Evolutionary conservation across 352 stramenopile species (phyloP).

Genomic region (Phytopythium sindhum): DNA sequence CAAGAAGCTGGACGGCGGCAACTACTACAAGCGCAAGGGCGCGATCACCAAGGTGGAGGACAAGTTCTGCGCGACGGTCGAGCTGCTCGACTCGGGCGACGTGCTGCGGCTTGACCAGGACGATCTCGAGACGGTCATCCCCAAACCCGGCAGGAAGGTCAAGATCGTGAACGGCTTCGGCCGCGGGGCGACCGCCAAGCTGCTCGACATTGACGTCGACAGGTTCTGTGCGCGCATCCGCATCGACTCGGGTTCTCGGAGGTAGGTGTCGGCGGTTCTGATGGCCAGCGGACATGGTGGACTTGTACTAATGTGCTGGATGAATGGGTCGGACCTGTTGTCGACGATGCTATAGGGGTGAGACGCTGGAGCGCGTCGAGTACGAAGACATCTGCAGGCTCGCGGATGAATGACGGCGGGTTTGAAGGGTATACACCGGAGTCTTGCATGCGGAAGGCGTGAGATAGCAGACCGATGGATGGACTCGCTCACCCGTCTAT

Average conservation of each 20-base stretch:
- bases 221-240: conserved; percentile 66
- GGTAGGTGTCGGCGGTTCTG: conserved; percentile 26
- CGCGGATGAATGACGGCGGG: conserved; percentile 27
- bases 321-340: neutral
- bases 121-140: conserved; percentile 89
- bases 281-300: neutral
- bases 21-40: conserved; percentile 90
- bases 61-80: conserved; percentile 74
- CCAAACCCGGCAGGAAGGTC: conserved; percentile 56
- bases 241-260: conserved; percentile 55
- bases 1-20: conserved; percentile 86
- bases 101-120: conserved; percentile 84
- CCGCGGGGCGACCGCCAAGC: conserved; percentile 47
- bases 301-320: neutral
- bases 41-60: conserved; percentile 75
- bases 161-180: conserved; percentile 78
- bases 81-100: conserved; percentile 81
- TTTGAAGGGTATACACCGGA: too few relatives aligned
- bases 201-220: conserved; percentile 71
- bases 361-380: conserved; percentile 67
- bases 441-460: too few relatives aligned
- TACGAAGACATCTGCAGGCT: conserved; percentile 85
- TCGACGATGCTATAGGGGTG: conserved; percentile 27
- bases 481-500: too few relatives aligned
- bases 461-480: too few relatives aligned